Evolutionary conservation across 2,329 filamentous ascomycete genomes (phyloP).

Genomic region (Paracamarosporium sp.): DNA sequence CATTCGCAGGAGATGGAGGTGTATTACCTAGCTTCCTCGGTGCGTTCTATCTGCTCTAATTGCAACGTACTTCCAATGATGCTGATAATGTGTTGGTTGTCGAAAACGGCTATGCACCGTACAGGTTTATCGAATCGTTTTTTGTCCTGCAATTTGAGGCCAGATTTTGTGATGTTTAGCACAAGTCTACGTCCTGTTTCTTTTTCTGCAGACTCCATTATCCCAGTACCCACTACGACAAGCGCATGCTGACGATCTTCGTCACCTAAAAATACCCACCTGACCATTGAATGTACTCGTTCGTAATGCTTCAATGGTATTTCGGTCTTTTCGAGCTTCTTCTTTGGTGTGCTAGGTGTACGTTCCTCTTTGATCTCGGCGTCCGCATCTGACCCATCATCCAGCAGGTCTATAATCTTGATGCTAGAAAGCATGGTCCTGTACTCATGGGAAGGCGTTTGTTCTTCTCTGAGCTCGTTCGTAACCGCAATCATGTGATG

Average conservation of each 20-base stretch:
- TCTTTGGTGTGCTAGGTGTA: constrained; percentile 29
- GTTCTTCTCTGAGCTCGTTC: constrained; percentile 41
- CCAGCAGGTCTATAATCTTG: constrained; percentile 30
- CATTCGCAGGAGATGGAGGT: neutral
- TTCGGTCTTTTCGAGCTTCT: constrained; percentile 56
- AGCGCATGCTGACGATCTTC: constrained; percentile 65
- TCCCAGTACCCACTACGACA: constrained; percentile 64
- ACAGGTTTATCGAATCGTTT: constrained; percentile 44
- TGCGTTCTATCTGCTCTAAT: constrained; percentile 36
- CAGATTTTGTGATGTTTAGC: constrained; percentile 31
- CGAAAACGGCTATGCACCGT: constrained; percentile 37
- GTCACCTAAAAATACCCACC: constrained; percentile 68
- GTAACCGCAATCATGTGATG: constrained; percentile 59
- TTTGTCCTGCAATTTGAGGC: constrained; percentile 60
- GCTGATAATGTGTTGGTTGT: constrained; percentile 30
- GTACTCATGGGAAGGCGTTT: constrained; percentile 36
- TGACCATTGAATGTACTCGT: constrained; percentile 65
- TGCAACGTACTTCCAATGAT: constrained; percentile 32
- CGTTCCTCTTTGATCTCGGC: constrained; percentile 32
- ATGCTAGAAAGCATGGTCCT: constrained; percentile 47
- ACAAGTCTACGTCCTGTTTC: constrained; percentile 39
- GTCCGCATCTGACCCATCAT: constrained; percentile 24
- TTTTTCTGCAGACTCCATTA: constrained; percentile 21
- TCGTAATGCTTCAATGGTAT: constrained; percentile 64
- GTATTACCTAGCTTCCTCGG: constrained; percentile 23